These are phyloP conservation scores for Colletotrichum sp. DNA, from an alignment of 2,329 filamentous ascomycete species.

Conservation along the genomic window DNA sequence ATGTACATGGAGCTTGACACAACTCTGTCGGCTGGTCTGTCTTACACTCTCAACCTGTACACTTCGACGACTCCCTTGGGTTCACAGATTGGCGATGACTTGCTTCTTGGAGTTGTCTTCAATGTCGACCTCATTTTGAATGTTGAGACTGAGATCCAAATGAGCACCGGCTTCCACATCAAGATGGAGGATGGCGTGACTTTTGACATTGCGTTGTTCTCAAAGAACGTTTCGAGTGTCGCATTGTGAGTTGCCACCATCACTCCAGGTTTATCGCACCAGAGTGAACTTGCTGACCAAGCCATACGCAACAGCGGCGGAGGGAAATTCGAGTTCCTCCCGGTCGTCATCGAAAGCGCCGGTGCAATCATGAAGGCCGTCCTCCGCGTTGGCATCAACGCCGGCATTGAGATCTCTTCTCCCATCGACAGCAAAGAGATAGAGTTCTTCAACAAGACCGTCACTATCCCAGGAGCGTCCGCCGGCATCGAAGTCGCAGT, in stretches of 20 bases:
- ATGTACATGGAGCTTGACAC: conserved; percentile 55
- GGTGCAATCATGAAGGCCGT: conserved; percentile 47
- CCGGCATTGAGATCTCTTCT: conserved; percentile 41
- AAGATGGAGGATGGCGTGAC: conserved; percentile 54
- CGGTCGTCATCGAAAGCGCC: conserved; percentile 51
- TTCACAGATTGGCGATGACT: conserved; percentile 40
- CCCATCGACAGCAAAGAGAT: conserved; percentile 17
- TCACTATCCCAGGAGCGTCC: conserved; percentile 32
- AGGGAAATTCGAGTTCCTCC: conserved; percentile 62
- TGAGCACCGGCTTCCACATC: conserved; percentile 61
- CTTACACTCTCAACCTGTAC: conserved; percentile 55
- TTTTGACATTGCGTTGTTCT: conserved; percentile 56
- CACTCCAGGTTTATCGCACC: fast-evolving
- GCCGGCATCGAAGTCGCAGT: conserved; percentile 53
- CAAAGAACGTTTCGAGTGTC: conserved; percentile 50
- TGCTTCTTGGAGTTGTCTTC: conserved; percentile 50
- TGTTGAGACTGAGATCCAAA: conserved; percentile 49
- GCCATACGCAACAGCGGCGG: conserved; percentile 43
- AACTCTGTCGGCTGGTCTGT: conserved; percentile 41
- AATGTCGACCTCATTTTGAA: conserved; percentile 57
- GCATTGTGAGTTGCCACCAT: conserved; percentile 46
- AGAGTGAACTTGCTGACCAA: background rate
- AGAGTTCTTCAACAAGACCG: conserved; percentile 8
- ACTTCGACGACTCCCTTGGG: conserved; percentile 49
- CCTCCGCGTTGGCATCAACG: conserved; percentile 51